Conservation (phyloP, 495 filamentous ascomycete species). For the Symbiotaphrina buchneri region DNA sequence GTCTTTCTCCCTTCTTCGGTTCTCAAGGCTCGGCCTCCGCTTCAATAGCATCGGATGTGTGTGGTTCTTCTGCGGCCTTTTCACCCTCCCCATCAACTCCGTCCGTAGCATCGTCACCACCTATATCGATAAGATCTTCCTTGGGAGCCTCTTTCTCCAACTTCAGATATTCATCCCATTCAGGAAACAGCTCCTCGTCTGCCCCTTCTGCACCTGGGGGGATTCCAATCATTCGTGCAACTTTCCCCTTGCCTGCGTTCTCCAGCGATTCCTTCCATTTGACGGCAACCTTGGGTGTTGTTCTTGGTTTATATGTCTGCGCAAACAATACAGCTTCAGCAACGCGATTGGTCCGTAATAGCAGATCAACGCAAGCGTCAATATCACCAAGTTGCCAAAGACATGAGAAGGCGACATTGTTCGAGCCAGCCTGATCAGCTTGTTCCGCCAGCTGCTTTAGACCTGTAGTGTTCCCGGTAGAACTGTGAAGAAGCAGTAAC, state of each 20-base stretch:
- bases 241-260: slow-evolving; percentile 56
- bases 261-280: slow-evolving; percentile 69
- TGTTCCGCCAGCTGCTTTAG: slow-evolving; percentile 45
- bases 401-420: slow-evolving; percentile 83
- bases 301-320: slow-evolving; percentile 80
- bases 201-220: slow-evolving; percentile 40
- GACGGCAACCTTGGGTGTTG: slow-evolving; percentile 40
- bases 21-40: slow-evolving; percentile 1
- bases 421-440: slow-evolving; percentile 50
- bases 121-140: slow-evolving; percentile 9
- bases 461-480: slow-evolving; percentile 52
- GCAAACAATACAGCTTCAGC: slow-evolving; percentile 80
- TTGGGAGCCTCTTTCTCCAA: slow-evolving; percentile 44
- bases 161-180: slow-evolving; percentile 78
- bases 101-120: slow-evolving; percentile 6
- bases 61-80: background rate
- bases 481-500: slow-evolving; percentile 65
- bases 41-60: background rate
- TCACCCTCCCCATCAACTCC: slow-evolving; percentile 5
- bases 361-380: slow-evolving; percentile 56
- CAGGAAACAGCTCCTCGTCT: slow-evolving; percentile 83
- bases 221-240: slow-evolving; percentile 62
- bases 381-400: slow-evolving; percentile 76
- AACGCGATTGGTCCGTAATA: slow-evolving; percentile 50
- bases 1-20: background rate